phyloP scores from a whole-genome alignment of 495 filamentous ascomycete genomes.

The Podospora australis region DNA sequence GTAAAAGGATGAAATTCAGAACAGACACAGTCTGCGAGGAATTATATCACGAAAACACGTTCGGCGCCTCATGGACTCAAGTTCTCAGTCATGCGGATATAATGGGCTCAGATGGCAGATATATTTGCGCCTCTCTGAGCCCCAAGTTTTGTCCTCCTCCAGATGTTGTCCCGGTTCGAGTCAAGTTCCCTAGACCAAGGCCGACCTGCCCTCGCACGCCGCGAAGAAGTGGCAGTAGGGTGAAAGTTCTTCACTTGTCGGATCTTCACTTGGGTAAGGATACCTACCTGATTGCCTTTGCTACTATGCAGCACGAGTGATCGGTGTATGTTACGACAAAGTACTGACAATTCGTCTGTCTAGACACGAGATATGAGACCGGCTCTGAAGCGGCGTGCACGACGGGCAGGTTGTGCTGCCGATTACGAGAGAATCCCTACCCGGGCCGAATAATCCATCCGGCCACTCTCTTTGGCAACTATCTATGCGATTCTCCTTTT shows the following conservation, averaged over 20 bases:
- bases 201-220: slow-evolving; percentile 39
- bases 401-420: slow-evolving; percentile 47
- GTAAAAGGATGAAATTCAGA: slow-evolving; percentile 38
- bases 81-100: slow-evolving; percentile 50
- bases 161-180: slow-evolving; percentile 36
- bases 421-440: slow-evolving; percentile 25
- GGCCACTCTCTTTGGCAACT: slow-evolving; percentile 49
- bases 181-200: slow-evolving; percentile 52
- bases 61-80: slow-evolving; percentile 53
- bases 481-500: slow-evolving; percentile 53
- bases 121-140: slow-evolving; percentile 50
- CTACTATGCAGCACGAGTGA: too few species aligned
- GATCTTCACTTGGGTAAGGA: slow-evolving; percentile 47
- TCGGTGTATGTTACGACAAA: too few species aligned
- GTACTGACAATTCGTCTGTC: background rate
- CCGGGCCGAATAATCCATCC: slow-evolving; percentile 31
- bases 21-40: slow-evolving; percentile 40
- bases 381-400: slow-evolving; percentile 53
- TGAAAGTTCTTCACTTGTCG: slow-evolving; percentile 55
- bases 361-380: slow-evolving; percentile 51
- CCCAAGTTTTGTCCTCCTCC: slow-evolving; percentile 44
- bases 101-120: slow-evolving; percentile 48
- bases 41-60: slow-evolving; percentile 38
- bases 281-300: background rate
- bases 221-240: slow-evolving; percentile 42